phyloP scores from a whole-genome alignment of 495 filamentous ascomycete genomes.

The Podospora didyma region DNA sequence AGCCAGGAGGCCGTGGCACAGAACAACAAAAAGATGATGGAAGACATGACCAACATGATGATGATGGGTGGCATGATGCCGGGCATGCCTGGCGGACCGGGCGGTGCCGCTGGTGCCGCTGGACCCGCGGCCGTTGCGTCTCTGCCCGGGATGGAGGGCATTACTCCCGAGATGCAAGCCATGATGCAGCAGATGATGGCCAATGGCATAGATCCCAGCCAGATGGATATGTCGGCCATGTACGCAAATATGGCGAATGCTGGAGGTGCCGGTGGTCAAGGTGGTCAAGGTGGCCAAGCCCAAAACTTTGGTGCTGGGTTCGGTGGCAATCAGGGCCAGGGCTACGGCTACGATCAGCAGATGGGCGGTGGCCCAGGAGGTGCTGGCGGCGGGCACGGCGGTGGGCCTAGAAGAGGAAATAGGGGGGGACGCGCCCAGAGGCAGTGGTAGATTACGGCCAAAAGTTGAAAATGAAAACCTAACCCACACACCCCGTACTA shows the following conservation, averaged over 20 bases:
- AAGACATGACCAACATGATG: conserved; percentile 88
- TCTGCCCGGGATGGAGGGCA: conserved; percentile 67
- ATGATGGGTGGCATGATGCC: conserved; percentile 66
- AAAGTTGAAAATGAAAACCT: no score
- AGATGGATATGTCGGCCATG: conserved; percentile 59
- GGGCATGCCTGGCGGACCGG: conserved; percentile 13
- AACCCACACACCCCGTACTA: not conserved
- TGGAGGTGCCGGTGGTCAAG: conserved; percentile 41
- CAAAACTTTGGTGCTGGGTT: conserved; percentile 46
- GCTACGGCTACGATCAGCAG: conserved; percentile 56
- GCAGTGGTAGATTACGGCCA: conserved; percentile 17
- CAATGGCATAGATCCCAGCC: conserved; percentile 72
- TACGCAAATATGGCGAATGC: conserved; percentile 43
- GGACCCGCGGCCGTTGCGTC: conserved; percentile 38
- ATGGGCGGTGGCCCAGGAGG: conserved; percentile 42
- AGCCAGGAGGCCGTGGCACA: conserved; percentile 53
- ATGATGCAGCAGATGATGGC: conserved; percentile 82
- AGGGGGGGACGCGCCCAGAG: conserved; percentile 39
- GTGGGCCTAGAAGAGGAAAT: conserved; percentile 40
- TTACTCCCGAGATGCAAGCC: conserved; percentile 73
- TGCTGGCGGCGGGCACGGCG: conserved; percentile 25
- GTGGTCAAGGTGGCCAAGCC: conserved; percentile 45
- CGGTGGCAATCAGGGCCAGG: conserved; percentile 47
- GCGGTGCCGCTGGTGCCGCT: conserved; percentile 10
- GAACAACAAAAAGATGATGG: conserved; percentile 79